Base-by-base conservation (phyloP, 768 basidiomycete genomes). In the Agaricus bisporus region DNA sequence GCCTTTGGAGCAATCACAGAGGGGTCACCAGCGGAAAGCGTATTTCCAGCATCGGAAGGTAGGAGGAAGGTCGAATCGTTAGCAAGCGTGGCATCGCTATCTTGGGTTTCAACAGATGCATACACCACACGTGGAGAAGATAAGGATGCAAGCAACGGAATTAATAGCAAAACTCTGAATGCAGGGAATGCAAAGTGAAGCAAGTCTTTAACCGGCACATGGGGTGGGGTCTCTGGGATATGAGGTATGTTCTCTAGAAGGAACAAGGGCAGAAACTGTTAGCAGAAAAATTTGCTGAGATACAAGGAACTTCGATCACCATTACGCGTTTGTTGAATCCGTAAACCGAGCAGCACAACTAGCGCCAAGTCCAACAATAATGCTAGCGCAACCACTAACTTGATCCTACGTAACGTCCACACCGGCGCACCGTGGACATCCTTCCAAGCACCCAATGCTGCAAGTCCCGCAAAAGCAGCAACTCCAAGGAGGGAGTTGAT, bases 401-500 rank as follows among this genome's bases (percentile, higher is more conserved):
- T 87, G 60, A 89, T 66, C 44, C 81, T 76, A 56, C 64, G 80
- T 60, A 80, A 63, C 32, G 73, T 76, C 88, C 86, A 90, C 15
- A 88, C 80, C 37, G 81, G 73, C 35, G 83, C 75, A 35, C 85
- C 86, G 28, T 80, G 77, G 51, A 86, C 71, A 57, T 89, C 88
- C 68, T 91, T 90, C 81, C 83, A 91, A 11, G 86, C 77, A 8
- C 90, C 90, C 41, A 90, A 70, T 9, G 82, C 81, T 12, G 88
- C 86, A 46, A 92, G 71, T 36, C 86, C 85, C 35, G 82, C 71
- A 60, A 88, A 89, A 4, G 84, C 86, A 39, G 81, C 61, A 29
- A 91, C 74, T 50, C 88, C 90, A 41, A 85, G 65, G 41, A 90
- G 62, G 39, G 88, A 73, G 59, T 79, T 87, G 63, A 84, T 66